These are phyloP conservation scores for Saccharomycopsis hybrid DNA, from an alignment of 1,139 yeast genomes.

Conservation along the genomic window DNA sequence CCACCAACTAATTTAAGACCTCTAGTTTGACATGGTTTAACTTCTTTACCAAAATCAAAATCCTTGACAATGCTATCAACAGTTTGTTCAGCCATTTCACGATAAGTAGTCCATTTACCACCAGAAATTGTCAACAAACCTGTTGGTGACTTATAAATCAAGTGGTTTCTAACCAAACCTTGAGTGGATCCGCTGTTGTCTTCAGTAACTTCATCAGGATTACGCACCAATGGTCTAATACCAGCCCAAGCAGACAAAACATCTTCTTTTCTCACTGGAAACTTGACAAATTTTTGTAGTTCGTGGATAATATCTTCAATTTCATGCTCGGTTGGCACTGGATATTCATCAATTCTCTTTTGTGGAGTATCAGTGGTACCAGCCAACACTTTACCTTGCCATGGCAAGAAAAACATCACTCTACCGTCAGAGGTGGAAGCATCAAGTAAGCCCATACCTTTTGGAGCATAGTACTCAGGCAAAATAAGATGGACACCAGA, in stretches of 20 bases:
- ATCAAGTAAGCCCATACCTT: slow-evolving; percentile 81
- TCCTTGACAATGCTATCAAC: slow-evolving; percentile 65
- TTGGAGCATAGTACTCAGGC: slow-evolving; percentile 90
- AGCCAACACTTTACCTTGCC: slow-evolving; percentile 96
- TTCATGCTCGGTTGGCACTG: slow-evolving; percentile 84
- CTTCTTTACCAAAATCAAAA: slow-evolving; percentile 36
- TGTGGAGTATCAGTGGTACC: slow-evolving; percentile 91
- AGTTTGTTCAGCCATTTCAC: slow-evolving; percentile 97
- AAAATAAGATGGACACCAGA: slow-evolving; percentile 90
- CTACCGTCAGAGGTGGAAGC: slow-evolving; percentile 94
- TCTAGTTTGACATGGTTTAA: slow-evolving; percentile 54
- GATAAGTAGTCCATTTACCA: slow-evolving; percentile 97
- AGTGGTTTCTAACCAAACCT: slow-evolving; percentile 86
- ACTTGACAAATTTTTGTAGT: slow-evolving; percentile 80
- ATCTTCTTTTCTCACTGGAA: slow-evolving; percentile 85
- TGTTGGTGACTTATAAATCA: slow-evolving; percentile 62
- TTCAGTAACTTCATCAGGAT: slow-evolving; percentile 57
- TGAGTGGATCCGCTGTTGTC: slow-evolving; percentile 52
- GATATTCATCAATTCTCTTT: slow-evolving; percentile 71
- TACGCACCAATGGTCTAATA: slow-evolving; percentile 89
- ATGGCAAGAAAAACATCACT: slow-evolving; percentile 94
- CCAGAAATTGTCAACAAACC: slow-evolving; percentile 89
- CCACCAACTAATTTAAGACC: slow-evolving; percentile 69
- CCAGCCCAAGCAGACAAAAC: slow-evolving; percentile 97
- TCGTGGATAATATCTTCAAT: slow-evolving; percentile 84